These are phyloP conservation scores for Claviceps cyperi DNA, from an alignment of 2,329 filamentous ascomycete genomes.

Conservation along the genomic window DNA sequence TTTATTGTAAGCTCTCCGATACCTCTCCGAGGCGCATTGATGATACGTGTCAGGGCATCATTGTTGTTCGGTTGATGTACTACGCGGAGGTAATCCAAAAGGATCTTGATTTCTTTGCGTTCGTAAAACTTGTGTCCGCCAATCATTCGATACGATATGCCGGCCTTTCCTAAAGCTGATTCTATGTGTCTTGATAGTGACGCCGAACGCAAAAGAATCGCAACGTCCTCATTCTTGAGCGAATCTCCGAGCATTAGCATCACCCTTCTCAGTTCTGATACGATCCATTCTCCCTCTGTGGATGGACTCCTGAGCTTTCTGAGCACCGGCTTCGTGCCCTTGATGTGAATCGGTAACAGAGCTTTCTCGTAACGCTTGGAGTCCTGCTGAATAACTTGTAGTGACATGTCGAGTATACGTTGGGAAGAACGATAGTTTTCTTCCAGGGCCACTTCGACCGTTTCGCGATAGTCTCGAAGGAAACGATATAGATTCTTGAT, in stretches of 20 bases:
- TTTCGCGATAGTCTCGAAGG: slow-evolving; percentile 60
- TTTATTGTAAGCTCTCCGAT: slow-evolving; percentile 71
- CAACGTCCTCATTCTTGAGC: slow-evolving; percentile 62
- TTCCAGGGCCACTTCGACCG: slow-evolving; percentile 71
- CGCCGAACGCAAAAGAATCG: slow-evolving; percentile 76
- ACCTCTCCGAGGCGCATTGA: slow-evolving; percentile 71
- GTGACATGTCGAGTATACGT: slow-evolving; percentile 64
- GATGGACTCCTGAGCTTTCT: slow-evolving; percentile 55
- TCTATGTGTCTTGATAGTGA: slow-evolving; percentile 77
- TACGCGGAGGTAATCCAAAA: slow-evolving; percentile 79
- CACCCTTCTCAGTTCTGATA: slow-evolving; percentile 63
- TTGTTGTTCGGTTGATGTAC: slow-evolving; percentile 77
- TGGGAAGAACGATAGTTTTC: slow-evolving; percentile 92
- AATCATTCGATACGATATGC: slow-evolving; percentile 84
- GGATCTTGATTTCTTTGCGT: slow-evolving; percentile 69
- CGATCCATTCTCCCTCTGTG: slow-evolving; percentile 76
- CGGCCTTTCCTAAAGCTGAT: slow-evolving; percentile 61
- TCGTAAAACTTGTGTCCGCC: slow-evolving; percentile 86
- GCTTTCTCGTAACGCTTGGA: slow-evolving; percentile 63
- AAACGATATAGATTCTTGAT: slow-evolving; percentile 75
- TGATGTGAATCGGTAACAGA: slow-evolving; percentile 64
- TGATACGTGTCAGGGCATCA: slow-evolving; percentile 67
- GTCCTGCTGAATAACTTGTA: slow-evolving; percentile 86
- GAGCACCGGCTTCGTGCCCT: slow-evolving; percentile 68
- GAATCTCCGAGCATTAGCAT: slow-evolving; percentile 58